Conservation (phyloP, 805 yeast species). For the Kregervanrija fluxuum region DNA sequence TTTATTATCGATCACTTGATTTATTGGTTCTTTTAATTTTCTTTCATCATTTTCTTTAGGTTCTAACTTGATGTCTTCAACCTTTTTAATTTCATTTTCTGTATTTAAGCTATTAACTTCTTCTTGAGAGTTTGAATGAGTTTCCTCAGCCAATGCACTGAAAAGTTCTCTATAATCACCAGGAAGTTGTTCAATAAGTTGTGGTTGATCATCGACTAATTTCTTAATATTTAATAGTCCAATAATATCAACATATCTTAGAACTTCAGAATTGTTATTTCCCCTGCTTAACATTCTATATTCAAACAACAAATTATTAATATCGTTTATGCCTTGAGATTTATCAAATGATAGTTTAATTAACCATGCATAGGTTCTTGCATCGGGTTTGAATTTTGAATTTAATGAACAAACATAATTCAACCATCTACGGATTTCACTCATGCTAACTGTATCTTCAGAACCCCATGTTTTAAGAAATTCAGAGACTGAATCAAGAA, state of each 20-base stretch:
- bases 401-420: slow-evolving; percentile 13
- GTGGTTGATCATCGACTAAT: slow-evolving; percentile 27
- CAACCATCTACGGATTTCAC: slow-evolving; percentile 21
- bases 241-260: slow-evolving; percentile 39
- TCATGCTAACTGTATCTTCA: slow-evolving; percentile 16
- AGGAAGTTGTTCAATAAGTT: slow-evolving; percentile 18
- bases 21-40: slow-evolving; percentile 7
- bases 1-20: slow-evolving; percentile 40
- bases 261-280: slow-evolving; percentile 26
- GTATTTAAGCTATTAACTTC: background rate
- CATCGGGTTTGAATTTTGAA: slow-evolving; percentile 16
- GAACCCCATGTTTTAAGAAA: slow-evolving; percentile 39
- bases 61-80: slow-evolving; percentile 2
- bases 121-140: background rate
- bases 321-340: slow-evolving; percentile 9
- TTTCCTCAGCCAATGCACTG: slow-evolving; percentile 8
- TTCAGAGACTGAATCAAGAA: slow-evolving; percentile 62
- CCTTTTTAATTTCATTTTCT: background rate
- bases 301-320: slow-evolving; percentile 11
- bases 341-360: slow-evolving; percentile 21
- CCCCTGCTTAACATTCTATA: slow-evolving; percentile 12
- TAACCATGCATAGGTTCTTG: slow-evolving; percentile 26
- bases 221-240: slow-evolving; percentile 36
- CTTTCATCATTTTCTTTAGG: slow-evolving; percentile 2
- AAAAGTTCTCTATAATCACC: slow-evolving; percentile 20